Evolutionary conservation across 2,329 filamentous ascomycete species (phyloP), one percentile per base, ranked within the genome.

Genomic region (Neofusicoccum sp.): DNA sequence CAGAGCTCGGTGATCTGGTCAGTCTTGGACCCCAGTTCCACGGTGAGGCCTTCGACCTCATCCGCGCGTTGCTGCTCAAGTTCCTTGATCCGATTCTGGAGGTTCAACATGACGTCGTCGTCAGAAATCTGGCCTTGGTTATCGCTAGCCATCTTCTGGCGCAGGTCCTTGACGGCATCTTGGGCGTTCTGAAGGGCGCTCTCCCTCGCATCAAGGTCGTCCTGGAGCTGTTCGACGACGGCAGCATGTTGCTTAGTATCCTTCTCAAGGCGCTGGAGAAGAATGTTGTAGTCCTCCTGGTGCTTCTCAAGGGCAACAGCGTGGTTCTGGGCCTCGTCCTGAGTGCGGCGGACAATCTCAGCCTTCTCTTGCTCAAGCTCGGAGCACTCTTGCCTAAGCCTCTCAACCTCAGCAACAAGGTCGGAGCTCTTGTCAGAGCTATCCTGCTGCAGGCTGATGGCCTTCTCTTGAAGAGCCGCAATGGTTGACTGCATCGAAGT

Each of bases 51-150:
- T 2, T 49, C 28, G 30, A 60, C 40, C 20, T 53, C 58, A 31
- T 60, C 58, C 4, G 47, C 40, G 11, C 48, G 58, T 38, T 47
- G 36, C 40, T 60, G 58, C 38, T 60, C 58, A n/a, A 60, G 58
- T 16, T 60, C 58, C 38, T 53, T 54, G 31, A 60, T 53, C 4
- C 58, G 58, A 31, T 31, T 30, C 48, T 60, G 58, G 7, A 60
- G 58, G 48, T 30, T 45, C 14, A 36, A 14, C 28, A 60, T 16
- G 9, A 60, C 31, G 2, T 60, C 58, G 24, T 53, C 48, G 48
- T 47, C 20, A 14, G n/a, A 40, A 6, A 54, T 60, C n/a, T 60
- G 20, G 31, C 58, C 47, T 24, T 60, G 47, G 30, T 53, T 16
- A 8, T 60, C 58, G 30, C 20, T 41, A 28, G 9, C 33, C 12